Conservation (phyloP, 805 yeast species). For the Metschnikowia koreensis region DNA sequence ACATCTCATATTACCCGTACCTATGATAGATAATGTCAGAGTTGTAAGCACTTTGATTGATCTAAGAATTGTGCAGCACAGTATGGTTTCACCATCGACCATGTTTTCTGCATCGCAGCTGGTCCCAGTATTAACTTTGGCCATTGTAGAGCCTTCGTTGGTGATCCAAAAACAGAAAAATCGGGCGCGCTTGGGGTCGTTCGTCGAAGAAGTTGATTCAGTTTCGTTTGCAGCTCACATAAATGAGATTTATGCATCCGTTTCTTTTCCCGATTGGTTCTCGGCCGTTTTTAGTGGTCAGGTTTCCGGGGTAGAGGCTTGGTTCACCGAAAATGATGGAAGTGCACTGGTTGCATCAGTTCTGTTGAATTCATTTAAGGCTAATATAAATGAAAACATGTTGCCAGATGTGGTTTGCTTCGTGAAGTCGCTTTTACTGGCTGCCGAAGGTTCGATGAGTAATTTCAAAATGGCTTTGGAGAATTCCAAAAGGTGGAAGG, state of each 20-base stretch:
- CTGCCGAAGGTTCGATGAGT: slow-evolving; percentile 16
- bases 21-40: slow-evolving; percentile 43
- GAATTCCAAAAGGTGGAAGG: slow-evolving; percentile 17
- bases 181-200: slow-evolving; percentile 7
- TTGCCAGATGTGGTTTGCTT: slow-evolving; percentile 25
- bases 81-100: slow-evolving; percentile 19
- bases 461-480: slow-evolving; percentile 18
- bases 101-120: slow-evolving; percentile 29
- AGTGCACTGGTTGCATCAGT: slow-evolving; percentile 10
- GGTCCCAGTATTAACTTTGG: slow-evolving; percentile 27
- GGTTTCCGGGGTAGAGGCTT: slow-evolving; percentile 36
- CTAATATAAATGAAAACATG: slow-evolving; percentile 21
- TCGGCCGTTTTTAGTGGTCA: slow-evolving; percentile 10
- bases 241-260: slow-evolving; percentile 24
- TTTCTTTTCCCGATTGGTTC: slow-evolving; percentile 23
- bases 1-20: slow-evolving; percentile 27
- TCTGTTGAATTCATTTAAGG: slow-evolving; percentile 10
- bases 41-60: slow-evolving; percentile 47
- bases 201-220: slow-evolving; percentile 16
- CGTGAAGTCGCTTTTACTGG: slow-evolving; percentile 11
- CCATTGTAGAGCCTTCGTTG: slow-evolving; percentile 35
- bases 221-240: slow-evolving; percentile 30
- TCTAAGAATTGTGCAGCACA: slow-evolving; percentile 36
- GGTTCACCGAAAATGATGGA: slow-evolving; percentile 27
- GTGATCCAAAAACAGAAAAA: slow-evolving; percentile 25